Conservation (phyloP, 495 filamentous ascomycete species). For the Penicillium macrosclerotiorum region DNA sequence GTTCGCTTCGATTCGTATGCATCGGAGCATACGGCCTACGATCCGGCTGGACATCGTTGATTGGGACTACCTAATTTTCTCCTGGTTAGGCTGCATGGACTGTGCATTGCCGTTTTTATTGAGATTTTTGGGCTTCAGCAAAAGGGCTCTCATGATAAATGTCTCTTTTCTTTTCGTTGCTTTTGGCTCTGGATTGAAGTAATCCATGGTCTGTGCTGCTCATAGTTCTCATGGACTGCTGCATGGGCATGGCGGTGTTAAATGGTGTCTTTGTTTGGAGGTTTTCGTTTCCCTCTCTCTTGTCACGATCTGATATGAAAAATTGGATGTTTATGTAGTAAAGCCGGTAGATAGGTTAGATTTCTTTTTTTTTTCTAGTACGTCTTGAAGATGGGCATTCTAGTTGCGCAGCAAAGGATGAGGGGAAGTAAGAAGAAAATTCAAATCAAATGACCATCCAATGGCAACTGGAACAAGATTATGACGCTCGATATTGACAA, state of each 20-base stretch:
- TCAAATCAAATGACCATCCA: conserved; percentile 18
- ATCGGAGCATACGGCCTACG: conserved; percentile 33
- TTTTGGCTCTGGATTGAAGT: neutral
- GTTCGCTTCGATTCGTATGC: conserved; percentile 22
- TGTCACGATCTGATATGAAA: conserved; percentile 5
- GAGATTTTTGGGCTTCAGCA: conserved; percentile 9
- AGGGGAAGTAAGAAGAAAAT: conserved; percentile 3
- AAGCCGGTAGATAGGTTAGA: conserved; percentile 15
- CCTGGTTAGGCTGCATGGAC: no score
- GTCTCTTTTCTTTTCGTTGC: neutral
- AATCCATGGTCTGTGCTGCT: neutral
- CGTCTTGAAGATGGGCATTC: no score
- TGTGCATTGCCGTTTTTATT: neutral
- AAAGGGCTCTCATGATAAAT: conserved; percentile 39
- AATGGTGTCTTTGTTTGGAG: neutral
- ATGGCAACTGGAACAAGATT: conserved; percentile 14
- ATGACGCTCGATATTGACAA: conserved; percentile 27
- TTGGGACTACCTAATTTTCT: neutral
- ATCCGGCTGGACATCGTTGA: conserved; percentile 36
- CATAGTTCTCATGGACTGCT: neutral
- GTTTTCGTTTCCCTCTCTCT: no score
- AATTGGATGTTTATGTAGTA: conserved; percentile 2
- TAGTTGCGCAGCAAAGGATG: no score
- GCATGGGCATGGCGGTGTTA: conserved; percentile 10
- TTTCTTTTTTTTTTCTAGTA: conserved; percentile 5